Base-by-base conservation (phyloP, 768 basidiomycete genomes). In the Kwoniella mangroviensis region DNA sequence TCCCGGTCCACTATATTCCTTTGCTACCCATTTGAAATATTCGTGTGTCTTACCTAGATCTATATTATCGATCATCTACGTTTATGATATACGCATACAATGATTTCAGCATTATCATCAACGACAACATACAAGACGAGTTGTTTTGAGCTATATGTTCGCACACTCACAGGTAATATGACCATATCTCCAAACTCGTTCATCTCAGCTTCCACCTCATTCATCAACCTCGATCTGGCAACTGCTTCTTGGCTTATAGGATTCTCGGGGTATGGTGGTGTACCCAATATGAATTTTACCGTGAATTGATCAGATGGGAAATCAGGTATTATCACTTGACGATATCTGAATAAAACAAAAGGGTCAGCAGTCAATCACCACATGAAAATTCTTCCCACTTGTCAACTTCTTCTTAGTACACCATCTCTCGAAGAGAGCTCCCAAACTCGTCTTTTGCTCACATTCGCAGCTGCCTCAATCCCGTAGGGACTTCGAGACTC, bases 31-130 rank as follows among this genome's bases (percentile, higher is more conserved):
- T 72, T 83, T 79, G 67, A 82, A 81, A 69, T 80, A 84, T 65
- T 79, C 80, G 73, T 82, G 82, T 42, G 82, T 84, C 69, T 84
- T 84, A 21, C 83, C 83, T 21, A 76, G 66, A 73, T 84, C 82
- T 51, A 84, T 82, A 66, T 82, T 80, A 56, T 84, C 83, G 21
- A 79, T 75, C 74, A 83, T 79, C 78, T 79, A 58, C 34, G 17
- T 24, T 15, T 60, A 34, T 7, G 34, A 7, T 6, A 7, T 4
- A 24, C 43, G n/a, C 22, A 19, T 19, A 10, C 15, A 49, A 28
- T 10, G 4, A 64, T 15, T 52, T 64, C 51, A 64, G 28, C n/a
- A 11, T n/a, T 49, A 19, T 49, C 19, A 49, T 4, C 45, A 49
- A 34, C 34, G 34, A 34, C 9, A 34, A 34, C 1, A 34, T 34